These are phyloP conservation scores for Penicillium sp. DNA, from an alignment of 2,329 filamentous ascomycete species.

Conservation along the genomic window DNA sequence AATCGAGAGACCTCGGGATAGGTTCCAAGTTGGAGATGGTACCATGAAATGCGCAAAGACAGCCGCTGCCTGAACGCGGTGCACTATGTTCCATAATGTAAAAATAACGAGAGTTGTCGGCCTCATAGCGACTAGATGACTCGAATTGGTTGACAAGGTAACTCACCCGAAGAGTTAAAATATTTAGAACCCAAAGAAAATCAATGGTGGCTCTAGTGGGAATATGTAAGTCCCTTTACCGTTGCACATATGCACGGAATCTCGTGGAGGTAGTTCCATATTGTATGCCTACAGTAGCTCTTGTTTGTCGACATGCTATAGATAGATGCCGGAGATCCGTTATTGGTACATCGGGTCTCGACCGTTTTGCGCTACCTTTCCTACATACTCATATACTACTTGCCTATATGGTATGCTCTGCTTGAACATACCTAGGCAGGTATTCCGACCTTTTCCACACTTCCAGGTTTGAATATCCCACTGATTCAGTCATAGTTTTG, in stretches of 20 bases:
- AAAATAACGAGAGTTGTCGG: constrained; percentile 1
- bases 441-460: background rate
- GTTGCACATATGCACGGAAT: constrained; percentile 9
- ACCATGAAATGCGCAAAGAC: constrained; percentile 42
- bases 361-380: background rate
- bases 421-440: background rate
- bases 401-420: background rate
- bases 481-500: background rate
- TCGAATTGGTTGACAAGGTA: background rate
- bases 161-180: background rate
- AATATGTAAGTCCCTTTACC: background rate
- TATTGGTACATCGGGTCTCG: constrained; percentile 5
- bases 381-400: background rate
- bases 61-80: constrained; percentile 17
- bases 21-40: background rate
- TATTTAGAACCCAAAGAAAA: background rate
- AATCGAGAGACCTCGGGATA: background rate
- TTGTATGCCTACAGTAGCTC: background rate
- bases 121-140: constrained; percentile 1
- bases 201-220: background rate
- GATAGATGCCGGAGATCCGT: constrained; percentile 12
- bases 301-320: constrained; percentile 8
- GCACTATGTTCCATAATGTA: constrained; percentile 2
- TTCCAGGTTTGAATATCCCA: background rate
- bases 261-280: constrained; percentile 1